These are phyloP conservation scores for Tausonia pullulans DNA, from an alignment of 1,284 basidiomycete species.

Conservation along the genomic window DNA sequence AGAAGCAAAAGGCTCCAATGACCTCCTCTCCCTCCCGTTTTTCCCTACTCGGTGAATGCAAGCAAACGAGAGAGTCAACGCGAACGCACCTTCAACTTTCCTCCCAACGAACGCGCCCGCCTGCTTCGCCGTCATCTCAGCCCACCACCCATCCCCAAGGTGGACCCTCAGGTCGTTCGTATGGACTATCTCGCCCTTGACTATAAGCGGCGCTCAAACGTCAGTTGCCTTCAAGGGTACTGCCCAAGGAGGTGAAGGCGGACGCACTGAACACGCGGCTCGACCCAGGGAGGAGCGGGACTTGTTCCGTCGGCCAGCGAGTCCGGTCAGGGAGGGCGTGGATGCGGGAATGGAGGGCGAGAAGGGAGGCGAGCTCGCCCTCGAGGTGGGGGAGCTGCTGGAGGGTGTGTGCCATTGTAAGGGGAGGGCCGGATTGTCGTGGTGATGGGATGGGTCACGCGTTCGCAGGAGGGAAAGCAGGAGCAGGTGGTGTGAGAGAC, in stretches of 20 bases:
- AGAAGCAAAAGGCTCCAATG: too few relatives aligned
- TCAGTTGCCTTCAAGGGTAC: not conserved
- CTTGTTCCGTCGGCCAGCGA: not conserved
- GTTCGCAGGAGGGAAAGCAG: too few relatives aligned
- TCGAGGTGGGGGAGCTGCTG: not conserved
- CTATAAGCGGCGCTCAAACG: not conserved
- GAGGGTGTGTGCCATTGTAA: too few relatives aligned
- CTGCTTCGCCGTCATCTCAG: conserved; percentile 29
- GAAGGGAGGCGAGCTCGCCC: not conserved
- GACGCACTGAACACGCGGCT: not conserved
- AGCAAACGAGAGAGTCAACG: not conserved
- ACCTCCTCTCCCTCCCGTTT: too few relatives aligned
- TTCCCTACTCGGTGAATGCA: too few relatives aligned
- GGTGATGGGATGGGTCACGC: too few relatives aligned
- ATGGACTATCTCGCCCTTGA: conserved; percentile 25
- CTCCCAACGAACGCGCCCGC: conserved; percentile 25
- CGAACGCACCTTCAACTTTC: conserved; percentile 24
- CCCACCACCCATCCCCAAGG: conserved; percentile 27
- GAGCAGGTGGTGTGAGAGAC: too few relatives aligned
- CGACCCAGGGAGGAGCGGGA: not conserved
- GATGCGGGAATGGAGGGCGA: not conserved
- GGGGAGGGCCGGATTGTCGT: too few relatives aligned
- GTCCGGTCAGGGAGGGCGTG: conserved; percentile 3
- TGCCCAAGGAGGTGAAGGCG: not conserved
- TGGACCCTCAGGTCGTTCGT: conserved; percentile 28